Evolutionary conservation across 352 stramenopile species (phyloP), one percentile per base, ranked within the genome.

Genomic region (Detonula confervacea): DNA sequence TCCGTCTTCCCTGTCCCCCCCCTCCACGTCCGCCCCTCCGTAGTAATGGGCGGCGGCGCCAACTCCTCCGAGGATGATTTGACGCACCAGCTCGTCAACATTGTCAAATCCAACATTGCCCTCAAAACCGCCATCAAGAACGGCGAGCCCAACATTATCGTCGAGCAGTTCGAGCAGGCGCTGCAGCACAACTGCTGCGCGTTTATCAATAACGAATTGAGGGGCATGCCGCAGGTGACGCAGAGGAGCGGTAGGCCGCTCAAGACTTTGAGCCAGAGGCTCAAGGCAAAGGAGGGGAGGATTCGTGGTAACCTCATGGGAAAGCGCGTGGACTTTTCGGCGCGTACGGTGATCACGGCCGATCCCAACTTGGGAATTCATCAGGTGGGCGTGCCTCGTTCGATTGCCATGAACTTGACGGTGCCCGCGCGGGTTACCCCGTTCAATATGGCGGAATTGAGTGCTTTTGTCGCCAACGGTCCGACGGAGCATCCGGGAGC

Each of bases 281-380:
- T 99, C 22, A 96, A 97, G 47, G 85, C 87, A 16, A 99, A 99
- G 84, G 96, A 99, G 90, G 98, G 98, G 35, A 95, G 98, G 67
- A 98, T 99, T 77, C 96, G 98, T 82, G 97, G 97, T 70, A 99
- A 99, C 80, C 86, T 99, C 33, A 99, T 99, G 97, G 98, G 98
- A 62, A 99, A 99, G 87, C 97, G 98, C 89, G 97, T 99, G 4
- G 97, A 99, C 82, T 99, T 99, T 87, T 98, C 95, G 7, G 97
- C 96, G 18, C 95, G 98, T 90, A 99, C 98, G 3, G 98, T 99
- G 67, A 99, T 99, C 87, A 99, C 97, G 0, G 97, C 97, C 27
- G 98, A 99, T 90, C 97, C 97, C 4, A 99, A 99, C 89, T 89
- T 99, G 51, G 96, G 96, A 70, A 99, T 99, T 88, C 96, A 99